Evolutionary conservation across 2,329 filamentous ascomycete species (phyloP), one percentile per base, ranked within the genome.

Genomic region (Tolypocladium inflatum): DNA sequence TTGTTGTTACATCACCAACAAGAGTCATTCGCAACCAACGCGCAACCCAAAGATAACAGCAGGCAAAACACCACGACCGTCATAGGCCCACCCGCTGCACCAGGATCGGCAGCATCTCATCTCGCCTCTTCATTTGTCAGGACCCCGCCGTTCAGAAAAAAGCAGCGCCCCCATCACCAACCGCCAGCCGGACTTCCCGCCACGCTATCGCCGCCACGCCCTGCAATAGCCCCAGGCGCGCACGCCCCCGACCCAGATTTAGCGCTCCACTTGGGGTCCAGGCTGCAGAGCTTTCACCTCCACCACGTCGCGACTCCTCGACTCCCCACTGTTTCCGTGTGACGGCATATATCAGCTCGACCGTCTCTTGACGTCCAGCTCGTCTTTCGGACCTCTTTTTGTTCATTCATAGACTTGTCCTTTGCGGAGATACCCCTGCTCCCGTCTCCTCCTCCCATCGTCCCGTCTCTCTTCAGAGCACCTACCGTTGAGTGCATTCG

Each of bases 171-270:
- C 52, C 38, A 13, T 35, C 35, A 26, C 54, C 39, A 55, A 43
- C 38, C 13, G 39, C 39, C 53, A n/a, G 39, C 54, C 54, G 54
- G 54, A 42, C 54, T 55, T 55, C 54, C 54, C 54, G 54, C 54
- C 39, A 55, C 54, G 54, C 54, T 55, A 55, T n/a, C 26, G 37
- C 39, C 19, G 39, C 39, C 33, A 55, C 39, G 54, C 10, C 53
- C 19, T 42, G 33, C 26, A 41, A 26, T 11, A 33, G 45, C 23
- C 43, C 45, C 26, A 50, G 45, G 15, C 39, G 13, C 39, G 7
- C 17, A n/a, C 39, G 39, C 17, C 39, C 19, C 26, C 17, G 38
- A 42, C 54, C 54, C 54, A 55, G 39, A 42, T 55, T 55, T 55
- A 42, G 23, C 23, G 11, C 53, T 55, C 50, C 56, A 54, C 56